Percentiles rank a stretch among this genome's conserved stretches.
phyloP scores from a whole-genome alignment of 768 basidiomycete genomes.

The Galerina sulciceps region DNA sequence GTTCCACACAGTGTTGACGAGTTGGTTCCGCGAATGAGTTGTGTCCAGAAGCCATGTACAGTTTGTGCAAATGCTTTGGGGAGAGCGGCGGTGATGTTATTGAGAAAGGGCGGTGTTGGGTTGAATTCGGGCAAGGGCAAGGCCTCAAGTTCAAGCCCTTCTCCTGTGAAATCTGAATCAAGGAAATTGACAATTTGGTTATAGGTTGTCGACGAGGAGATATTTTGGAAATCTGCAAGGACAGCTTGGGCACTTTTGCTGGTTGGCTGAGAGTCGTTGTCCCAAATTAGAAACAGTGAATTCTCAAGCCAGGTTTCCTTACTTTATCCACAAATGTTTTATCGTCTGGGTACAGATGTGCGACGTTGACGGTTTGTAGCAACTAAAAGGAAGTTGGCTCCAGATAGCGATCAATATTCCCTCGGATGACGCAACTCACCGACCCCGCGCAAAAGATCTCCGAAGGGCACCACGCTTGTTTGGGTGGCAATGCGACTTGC shows the following conservation, averaged over 20 bases:
- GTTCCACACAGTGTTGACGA: constrained; percentile 63
- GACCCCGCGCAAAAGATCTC: constrained; percentile 82
- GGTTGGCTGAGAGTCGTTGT: constrained; percentile 60
- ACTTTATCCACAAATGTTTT: constrained; percentile 89
- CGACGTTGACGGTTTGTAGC: constrained; percentile 86
- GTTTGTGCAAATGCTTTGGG: constrained; percentile 72
- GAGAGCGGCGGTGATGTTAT: constrained; percentile 70
- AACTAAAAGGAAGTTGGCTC: constrained; percentile 45
- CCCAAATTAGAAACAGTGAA: not conserved
- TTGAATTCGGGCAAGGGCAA: constrained; percentile 66
- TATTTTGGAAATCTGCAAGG: constrained; percentile 67
- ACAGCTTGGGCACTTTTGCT: constrained; percentile 66
- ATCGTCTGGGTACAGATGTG: constrained; percentile 73
- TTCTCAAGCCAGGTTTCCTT: constrained; percentile 6
- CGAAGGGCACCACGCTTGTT: constrained; percentile 75
- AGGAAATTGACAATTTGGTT: constrained; percentile 72
- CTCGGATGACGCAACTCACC: constrained; percentile 44
- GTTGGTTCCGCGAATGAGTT: constrained; percentile 80
- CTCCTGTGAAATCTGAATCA: constrained; percentile 76
- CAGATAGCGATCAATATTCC: constrained; percentile 7
- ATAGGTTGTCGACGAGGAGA: constrained; percentile 56
- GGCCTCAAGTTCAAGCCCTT: constrained; percentile 82
- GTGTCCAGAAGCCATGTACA: constrained; percentile 88
- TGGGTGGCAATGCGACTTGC: constrained; percentile 65
- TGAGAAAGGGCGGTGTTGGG: constrained; percentile 65